phyloP scores from a whole-genome alignment of 768 basidiomycete genomes.

The Porpolomopsis calyptriformis region DNA sequence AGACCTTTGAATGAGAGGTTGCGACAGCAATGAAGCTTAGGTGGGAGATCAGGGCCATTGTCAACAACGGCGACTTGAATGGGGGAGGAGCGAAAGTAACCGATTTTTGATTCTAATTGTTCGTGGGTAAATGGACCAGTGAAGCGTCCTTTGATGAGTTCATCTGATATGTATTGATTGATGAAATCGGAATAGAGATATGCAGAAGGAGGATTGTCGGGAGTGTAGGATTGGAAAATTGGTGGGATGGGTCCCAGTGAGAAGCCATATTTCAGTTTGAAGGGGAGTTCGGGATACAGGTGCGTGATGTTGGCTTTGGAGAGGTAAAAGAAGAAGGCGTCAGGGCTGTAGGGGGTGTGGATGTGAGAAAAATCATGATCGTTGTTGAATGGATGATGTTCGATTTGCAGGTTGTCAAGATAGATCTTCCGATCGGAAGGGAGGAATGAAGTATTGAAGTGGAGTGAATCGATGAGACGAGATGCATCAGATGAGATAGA shows the following conservation, averaged over 20 bases:
- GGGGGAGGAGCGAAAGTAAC: slow-evolving; percentile 19
- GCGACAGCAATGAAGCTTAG: slow-evolving; percentile 13
- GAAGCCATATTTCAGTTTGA: slow-evolving; percentile 23
- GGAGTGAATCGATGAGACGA: neutral
- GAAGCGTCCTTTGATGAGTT: slow-evolving; percentile 9
- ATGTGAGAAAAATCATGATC: slow-evolving; percentile 8
- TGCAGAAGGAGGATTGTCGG: slow-evolving; percentile 11
- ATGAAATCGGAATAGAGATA: slow-evolving; percentile 5
- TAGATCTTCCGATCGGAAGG: neutral
- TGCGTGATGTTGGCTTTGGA: slow-evolving; percentile 13
- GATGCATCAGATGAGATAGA: neutral
- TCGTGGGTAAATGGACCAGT: slow-evolving; percentile 13
- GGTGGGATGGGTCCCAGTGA: slow-evolving; percentile 23
- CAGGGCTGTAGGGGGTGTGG: slow-evolving; percentile 21
- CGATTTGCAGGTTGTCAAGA: neutral
- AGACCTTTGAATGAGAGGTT: slow-evolving; percentile 14
- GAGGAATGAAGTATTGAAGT: neutral
- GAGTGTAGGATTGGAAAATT: slow-evolving; percentile 5
- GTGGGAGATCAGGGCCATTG: slow-evolving; percentile 10
- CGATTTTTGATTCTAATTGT: slow-evolving; percentile 17
- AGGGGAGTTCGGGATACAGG: slow-evolving; percentile 20
- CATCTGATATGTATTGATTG: slow-evolving; percentile 9
- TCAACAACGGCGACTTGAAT: slow-evolving; percentile 3
- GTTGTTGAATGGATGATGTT: neutral
- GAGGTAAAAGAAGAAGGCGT: slow-evolving; percentile 18